A percentile compares a stretch with the other conserved stretches of the same genome.
phyloP scores from a whole-genome alignment of 179 eudicot genomes.

The Drosera spatulata region DNA sequence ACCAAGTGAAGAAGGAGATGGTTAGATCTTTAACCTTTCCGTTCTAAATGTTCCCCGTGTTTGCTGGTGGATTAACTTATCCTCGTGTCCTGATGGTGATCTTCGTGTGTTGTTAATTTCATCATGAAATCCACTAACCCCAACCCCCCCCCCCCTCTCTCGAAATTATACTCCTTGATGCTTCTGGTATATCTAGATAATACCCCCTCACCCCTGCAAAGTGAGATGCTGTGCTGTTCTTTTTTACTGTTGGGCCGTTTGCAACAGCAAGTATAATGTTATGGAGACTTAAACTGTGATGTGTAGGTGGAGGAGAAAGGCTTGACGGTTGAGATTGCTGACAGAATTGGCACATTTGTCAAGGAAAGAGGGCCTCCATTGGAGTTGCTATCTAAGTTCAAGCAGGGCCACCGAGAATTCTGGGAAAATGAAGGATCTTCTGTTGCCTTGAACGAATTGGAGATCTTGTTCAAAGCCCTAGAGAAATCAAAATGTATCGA shows the following conservation, averaged over 20 bases:
- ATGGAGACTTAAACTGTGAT: not conserved
- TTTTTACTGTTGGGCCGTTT: no score
- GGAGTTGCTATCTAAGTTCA: conserved; percentile 58
- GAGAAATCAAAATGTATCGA: conserved; percentile 54
- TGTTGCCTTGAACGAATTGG: conserved; percentile 64
- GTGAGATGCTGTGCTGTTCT: no score
- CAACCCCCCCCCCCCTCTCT: no score
- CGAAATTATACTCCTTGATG: no score
- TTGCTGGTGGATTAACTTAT: no score
- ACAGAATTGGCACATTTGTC: conserved; percentile 70
- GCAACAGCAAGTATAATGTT: no score
- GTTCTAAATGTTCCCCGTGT: no score
- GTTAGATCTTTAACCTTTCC: conserved; percentile 23
- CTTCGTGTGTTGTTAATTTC: no score
- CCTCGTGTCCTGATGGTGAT: no score
- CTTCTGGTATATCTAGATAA: no score
- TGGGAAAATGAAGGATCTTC: conserved; percentile 44
- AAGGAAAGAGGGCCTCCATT: conserved; percentile 66
- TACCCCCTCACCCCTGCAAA: no score
- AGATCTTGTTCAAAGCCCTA: conserved; percentile 66
- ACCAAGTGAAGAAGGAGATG: conserved; percentile 84
- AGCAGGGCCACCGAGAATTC: conserved; percentile 57
- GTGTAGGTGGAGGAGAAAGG: conserved; percentile 92
- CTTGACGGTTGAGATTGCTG: conserved; percentile 57
- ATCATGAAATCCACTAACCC: no score